phyloP scores from a whole-genome alignment of 495 filamentous ascomycete species.

The Penicillium subrubescens region DNA sequence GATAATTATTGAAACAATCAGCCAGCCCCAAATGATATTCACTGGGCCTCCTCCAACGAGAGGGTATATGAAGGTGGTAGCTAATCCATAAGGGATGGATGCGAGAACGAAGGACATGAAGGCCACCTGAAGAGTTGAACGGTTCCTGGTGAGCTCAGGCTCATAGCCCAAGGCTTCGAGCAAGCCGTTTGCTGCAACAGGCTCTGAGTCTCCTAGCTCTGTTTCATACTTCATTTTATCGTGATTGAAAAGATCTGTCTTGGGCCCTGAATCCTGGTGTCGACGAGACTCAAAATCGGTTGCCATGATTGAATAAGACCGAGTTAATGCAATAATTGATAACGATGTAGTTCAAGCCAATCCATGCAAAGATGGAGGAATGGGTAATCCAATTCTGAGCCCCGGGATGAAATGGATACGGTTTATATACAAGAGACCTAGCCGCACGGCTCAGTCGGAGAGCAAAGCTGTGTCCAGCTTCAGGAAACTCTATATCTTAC shows the following conservation, averaged over 20 bases:
- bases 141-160: slow-evolving; percentile 52
- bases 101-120: slow-evolving; percentile 49
- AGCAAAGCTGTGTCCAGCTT: neutral
- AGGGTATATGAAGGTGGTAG: slow-evolving; percentile 64
- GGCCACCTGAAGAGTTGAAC: slow-evolving; percentile 44
- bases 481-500: neutral
- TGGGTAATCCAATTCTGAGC: neutral
- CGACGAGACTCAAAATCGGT: slow-evolving; percentile 4
- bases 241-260: neutral
- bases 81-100: slow-evolving; percentile 60
- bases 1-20: slow-evolving; percentile 64
- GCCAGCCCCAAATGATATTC: slow-evolving; percentile 64
- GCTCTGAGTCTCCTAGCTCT: slow-evolving; percentile 14
- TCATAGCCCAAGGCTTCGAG: slow-evolving; percentile 53
- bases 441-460: slow-evolving; percentile 1
- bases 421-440: neutral
- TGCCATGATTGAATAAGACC: neutral
- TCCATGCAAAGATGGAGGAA: neutral
- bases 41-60: slow-evolving; percentile 60
- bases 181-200: slow-evolving; percentile 21
- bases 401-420: neutral
- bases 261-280: neutral
- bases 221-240: slow-evolving; percentile 4
- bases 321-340: neutral
- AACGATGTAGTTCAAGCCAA: neutral